Evolutionary conservation across 768 basidiomycete genomes (phyloP).

Genomic region (Hericium alpestre): DNA sequence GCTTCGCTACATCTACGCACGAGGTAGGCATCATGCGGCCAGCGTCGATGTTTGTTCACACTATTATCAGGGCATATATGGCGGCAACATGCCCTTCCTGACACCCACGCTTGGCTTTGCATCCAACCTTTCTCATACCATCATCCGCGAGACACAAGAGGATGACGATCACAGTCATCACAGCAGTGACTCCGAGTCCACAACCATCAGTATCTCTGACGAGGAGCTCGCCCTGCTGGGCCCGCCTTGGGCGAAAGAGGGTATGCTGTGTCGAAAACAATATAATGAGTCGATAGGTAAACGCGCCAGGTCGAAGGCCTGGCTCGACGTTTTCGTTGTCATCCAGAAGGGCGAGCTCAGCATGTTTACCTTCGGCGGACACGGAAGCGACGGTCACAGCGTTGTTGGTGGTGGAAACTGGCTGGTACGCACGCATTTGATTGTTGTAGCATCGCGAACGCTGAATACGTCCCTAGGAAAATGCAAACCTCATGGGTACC

Average conservation of each 20-base stretch:
- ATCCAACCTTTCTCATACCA: slow-evolving; percentile 89
- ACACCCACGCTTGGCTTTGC: slow-evolving; percentile 92
- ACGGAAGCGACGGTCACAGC: slow-evolving; percentile 46
- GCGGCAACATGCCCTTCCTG: slow-evolving; percentile 58
- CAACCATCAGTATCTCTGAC: slow-evolving; percentile 80
- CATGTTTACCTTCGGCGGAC: slow-evolving; percentile 91
- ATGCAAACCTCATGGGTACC: slow-evolving; percentile 75
- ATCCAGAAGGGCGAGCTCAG: slow-evolving; percentile 89
- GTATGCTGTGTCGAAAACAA: slow-evolving; percentile 88
- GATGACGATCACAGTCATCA: slow-evolving; percentile 70
- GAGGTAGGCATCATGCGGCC: slow-evolving; percentile 39
- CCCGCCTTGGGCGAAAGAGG: slow-evolving; percentile 98
- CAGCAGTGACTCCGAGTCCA: slow-evolving; percentile 56
- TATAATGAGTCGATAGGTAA: slow-evolving; percentile 85
- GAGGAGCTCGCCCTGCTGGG: slow-evolving; percentile 93
- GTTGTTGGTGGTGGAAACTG: slow-evolving; percentile 95
- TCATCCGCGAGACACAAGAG: slow-evolving; percentile 90
- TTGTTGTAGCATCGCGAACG: slow-evolving; percentile 3
- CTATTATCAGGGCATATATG: slow-evolving; percentile 40
- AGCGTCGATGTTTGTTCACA: neutral
- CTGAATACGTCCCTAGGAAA: slow-evolving; percentile 43
- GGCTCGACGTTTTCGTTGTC: slow-evolving; percentile 94
- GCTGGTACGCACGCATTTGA: slow-evolving; percentile 56
- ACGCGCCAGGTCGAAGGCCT: slow-evolving; percentile 77
- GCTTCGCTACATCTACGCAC: slow-evolving; percentile 80